Percentiles rank a stretch among this genome's conserved stretches.
Evolutionary conservation across 2,329 filamentous ascomycete genomes (phyloP).

Genomic region (Bipolaris gigantea): DNA sequence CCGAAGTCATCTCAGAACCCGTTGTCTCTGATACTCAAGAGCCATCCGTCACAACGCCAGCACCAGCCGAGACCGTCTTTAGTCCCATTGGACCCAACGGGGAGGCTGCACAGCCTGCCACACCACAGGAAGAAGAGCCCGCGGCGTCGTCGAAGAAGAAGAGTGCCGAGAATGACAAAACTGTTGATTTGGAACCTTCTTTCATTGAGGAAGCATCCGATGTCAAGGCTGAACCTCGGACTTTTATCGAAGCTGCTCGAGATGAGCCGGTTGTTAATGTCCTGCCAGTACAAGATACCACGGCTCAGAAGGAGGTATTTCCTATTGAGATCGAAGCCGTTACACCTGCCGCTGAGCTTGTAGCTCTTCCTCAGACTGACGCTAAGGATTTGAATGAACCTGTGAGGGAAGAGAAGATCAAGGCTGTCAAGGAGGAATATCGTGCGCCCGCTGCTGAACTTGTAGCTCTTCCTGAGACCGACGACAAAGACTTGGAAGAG

Average conservation of each 20-base stretch:
- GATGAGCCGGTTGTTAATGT: background rate
- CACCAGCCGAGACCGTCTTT: background rate
- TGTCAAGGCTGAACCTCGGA: background rate
- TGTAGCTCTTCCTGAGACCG: background rate
- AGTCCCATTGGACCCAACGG: constrained; percentile 1
- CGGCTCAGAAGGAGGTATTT: background rate
- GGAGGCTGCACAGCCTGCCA: constrained; percentile 5
- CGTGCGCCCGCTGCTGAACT: background rate
- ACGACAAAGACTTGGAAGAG: background rate
- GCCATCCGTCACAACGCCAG: background rate
- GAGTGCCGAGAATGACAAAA: constrained; percentile 20
- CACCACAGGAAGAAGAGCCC: constrained; percentile 11
- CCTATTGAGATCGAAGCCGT: background rate
- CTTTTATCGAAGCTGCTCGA: background rate
- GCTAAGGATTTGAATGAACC: constrained; percentile 1
- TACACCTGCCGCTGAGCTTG: background rate
- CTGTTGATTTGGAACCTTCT: constrained; percentile 8
- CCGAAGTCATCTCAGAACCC: background rate
- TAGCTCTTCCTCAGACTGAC: constrained; percentile 2
- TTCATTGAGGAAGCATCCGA: background rate
- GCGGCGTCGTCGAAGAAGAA: constrained; percentile 47
- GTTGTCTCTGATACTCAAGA: background rate
- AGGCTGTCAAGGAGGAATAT: background rate
- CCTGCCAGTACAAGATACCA: background rate
- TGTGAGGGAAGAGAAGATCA: background rate